Conservation (phyloP, 2,329 filamentous ascomycete genomes). For the Colletotrichum sp. region DNA sequence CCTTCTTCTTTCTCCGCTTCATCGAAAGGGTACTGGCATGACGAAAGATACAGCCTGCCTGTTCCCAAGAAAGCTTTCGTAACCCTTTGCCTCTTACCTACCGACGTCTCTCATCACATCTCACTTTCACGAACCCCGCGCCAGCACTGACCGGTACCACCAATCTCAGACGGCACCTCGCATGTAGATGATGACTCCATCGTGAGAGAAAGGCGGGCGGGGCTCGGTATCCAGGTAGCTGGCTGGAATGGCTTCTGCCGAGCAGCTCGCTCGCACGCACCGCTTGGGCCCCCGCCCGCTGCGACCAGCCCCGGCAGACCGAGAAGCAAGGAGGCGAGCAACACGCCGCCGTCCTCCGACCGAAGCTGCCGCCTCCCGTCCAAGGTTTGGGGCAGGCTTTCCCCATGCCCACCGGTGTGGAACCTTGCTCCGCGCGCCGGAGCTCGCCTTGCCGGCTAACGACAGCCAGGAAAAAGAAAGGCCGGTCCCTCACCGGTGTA, state of each 20-base stretch:
- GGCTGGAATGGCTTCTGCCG: not conserved
- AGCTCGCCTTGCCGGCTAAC: not conserved
- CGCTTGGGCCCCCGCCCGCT: not conserved
- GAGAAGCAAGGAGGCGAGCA: not conserved
- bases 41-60: not conserved
- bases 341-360: not conserved
- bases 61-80: not conserved
- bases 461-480: slow-evolving; percentile 7
- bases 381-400: not conserved
- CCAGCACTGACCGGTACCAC: not conserved
- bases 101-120: not conserved
- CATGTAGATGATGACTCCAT: not conserved
- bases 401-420: slow-evolving; percentile 4
- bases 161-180: not conserved
- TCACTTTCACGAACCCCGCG: not conserved
- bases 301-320: not conserved
- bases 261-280: not conserved
- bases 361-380: not conserved
- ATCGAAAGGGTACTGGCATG: not conserved
- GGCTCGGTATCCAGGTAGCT: not conserved
- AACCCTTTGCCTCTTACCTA: not conserved
- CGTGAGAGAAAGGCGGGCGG: not conserved
- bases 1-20: not conserved
- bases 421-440: not conserved
- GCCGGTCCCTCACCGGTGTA: slow-evolving; percentile 1